Evolutionary conservation across 345 rosid species (phyloP), one percentile per base, ranked within the genome.

Genomic region (Bruguiera gymnorhiza): DNA sequence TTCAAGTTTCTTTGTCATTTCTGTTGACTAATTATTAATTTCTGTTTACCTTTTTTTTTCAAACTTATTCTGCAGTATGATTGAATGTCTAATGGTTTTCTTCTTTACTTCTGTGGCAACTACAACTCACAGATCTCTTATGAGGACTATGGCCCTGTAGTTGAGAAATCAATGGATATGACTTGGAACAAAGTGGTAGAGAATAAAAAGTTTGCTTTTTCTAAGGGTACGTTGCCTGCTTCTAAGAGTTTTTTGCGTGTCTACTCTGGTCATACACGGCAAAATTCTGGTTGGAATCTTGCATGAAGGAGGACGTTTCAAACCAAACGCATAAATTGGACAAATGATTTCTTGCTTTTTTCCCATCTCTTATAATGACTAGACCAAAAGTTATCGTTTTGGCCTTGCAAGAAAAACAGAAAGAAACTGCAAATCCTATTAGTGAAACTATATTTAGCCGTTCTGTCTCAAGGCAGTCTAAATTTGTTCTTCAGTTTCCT

Each of bases 141-240:
- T 2, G 82, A 83, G 56, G 70, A 78, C 57, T 70, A 69, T 32
- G 69, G 73, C 20, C 83, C 78, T 3, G 13, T 83, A 60, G 69
- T 78, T 48, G 83, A 83, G 32, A 85, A 83, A 73, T 50, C 74
- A 16, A 66, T 79, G 15, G 81, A 82, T 69, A 59, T 79, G 34
- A 71, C 74, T 13, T 82, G 84, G 90, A 75, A 70, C 55, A 83
- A 86, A 54, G 54, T 62, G 63, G 74, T 71, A 30, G 80, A 71
- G 31, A 80, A 82, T 62, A 84, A 77, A 2, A 82, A 61, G 30
- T 64, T 73, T 56, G 63, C 78, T 50, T 77, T 75, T 55, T 51
- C 72, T 1, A 83, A 82, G 71, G 86, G 97, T 86, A 80, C 55
- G 15, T 54, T 62, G 43, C 10, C 63, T 34, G 37, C 37, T 16